Evolutionary conservation across 2,329 filamentous ascomycete species (phyloP), one percentile per base, ranked within the genome.

Genomic region (Purpureocillium takamizusanense): DNA sequence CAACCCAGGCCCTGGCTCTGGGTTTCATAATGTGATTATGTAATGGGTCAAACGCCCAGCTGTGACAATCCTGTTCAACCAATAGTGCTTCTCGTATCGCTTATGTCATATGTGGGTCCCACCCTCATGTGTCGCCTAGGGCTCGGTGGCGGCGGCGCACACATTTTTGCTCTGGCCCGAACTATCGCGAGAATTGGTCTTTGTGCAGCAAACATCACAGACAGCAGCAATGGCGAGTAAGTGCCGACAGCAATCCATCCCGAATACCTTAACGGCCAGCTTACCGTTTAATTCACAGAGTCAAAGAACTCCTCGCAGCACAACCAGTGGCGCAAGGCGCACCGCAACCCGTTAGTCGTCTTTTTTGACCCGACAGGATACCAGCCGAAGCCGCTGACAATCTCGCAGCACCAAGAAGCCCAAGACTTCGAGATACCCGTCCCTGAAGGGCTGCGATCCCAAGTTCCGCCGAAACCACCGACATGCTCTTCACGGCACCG

Each of bases 301-400:
- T 97, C 92, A 62, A 97, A 97, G 88, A 97, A 97, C 83, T 94
- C 87, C 75, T 95, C 90, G 63, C 90, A 97, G 80, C 88, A 95
- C 77, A 95, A 95, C 76, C 85, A 92, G 82, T 81, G 79, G 69
- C 85, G 85, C 78, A 98, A 98, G 86, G 89, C 88, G 74, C 92
- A 98, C 83, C 83, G 84, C 67, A 98, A 98, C 79, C 92, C 92
- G 90, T 95, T 83, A 60, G 83, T 74, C 49, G 34, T 43, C 35
- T 36, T 35, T 31, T 30, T 32, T 16, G 8, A 31, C 30, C 23
- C 16, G 15, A n/a, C 15, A 18, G 23, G 32, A 37, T 30, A 15
- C 32, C n/a, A n/a, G n/a, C n/a, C n/a, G 30, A 14, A 23, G 41
- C 32, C 15, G 33, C 44, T 55, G 31, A 58, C 49, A 38, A 7